These are phyloP conservation scores for Panicum hallii DNA, from an alignment of 202 grass and related monocot species.

Conservation along the genomic window DNA sequence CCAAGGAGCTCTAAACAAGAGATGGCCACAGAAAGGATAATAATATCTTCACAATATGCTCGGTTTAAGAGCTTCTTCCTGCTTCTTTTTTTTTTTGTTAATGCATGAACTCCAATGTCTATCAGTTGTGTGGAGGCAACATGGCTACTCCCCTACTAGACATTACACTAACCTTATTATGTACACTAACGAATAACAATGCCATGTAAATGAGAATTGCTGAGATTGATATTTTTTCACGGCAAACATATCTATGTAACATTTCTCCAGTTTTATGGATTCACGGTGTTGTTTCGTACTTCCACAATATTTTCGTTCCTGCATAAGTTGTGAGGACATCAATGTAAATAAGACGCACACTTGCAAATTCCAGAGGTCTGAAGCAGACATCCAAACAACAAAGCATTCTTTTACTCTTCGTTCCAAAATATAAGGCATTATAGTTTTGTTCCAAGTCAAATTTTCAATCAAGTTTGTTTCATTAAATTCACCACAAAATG, in stretches of 20 bases:
- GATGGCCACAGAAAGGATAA: not conserved
- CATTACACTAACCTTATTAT: not conserved
- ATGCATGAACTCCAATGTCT: not conserved
- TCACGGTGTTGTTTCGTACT: not conserved
- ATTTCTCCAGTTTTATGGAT: not conserved
- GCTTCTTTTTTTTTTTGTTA: not conserved
- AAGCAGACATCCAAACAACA: no score
- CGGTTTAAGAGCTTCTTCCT: no score
- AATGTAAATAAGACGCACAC: no score
- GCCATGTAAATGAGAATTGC: not conserved
- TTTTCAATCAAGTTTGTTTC: no score
- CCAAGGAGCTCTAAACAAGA: slow-evolving; percentile 36
- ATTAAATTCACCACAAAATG: no score
- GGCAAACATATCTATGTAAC: not conserved
- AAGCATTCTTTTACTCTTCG: no score
- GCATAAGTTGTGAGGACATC: no score
- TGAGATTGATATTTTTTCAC: not conserved
- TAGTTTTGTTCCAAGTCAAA: no score
- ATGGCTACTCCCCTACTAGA: not conserved
- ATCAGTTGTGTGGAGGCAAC: not conserved
- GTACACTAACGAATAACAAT: not conserved
- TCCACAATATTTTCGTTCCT: not conserved
- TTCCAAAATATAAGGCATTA: no score
- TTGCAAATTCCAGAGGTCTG: no score
- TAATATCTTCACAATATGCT: not conserved